Conservation (phyloP, 1,139 yeast species). For the Kluyveromyces marxianus region DNA sequence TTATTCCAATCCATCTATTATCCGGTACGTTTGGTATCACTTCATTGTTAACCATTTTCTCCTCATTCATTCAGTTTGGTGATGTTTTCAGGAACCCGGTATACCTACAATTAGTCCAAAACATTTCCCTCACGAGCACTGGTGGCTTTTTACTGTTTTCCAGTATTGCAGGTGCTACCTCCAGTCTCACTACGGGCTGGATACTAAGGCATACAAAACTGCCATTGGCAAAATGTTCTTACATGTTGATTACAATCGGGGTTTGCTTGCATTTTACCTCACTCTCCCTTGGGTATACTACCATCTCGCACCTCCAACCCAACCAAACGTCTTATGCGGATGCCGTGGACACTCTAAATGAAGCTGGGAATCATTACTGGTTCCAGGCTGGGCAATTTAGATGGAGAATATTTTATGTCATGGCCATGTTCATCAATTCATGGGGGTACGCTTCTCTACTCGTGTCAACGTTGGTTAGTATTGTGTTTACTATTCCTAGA, state of each 20-base stretch:
- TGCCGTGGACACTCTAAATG: constrained; percentile 4
- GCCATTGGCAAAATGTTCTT: constrained; percentile 25
- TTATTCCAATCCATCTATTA: constrained; percentile 26
- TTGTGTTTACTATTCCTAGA: constrained; percentile 28
- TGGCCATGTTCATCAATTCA: constrained; percentile 17
- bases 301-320: constrained; percentile 20
- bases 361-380: constrained; percentile 2
- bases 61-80: constrained; percentile 29
- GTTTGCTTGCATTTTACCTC: constrained; percentile 21
- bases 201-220: constrained; percentile 29
- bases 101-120: constrained; percentile 45
- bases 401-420: constrained; percentile 25
- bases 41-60: constrained; percentile 23
- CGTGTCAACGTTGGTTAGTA: constrained; percentile 29
- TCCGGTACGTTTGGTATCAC: constrained; percentile 26
- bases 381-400: constrained; percentile 10
- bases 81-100: constrained; percentile 47
- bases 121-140: constrained; percentile 41
- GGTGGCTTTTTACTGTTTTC: constrained; percentile 46
- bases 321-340: constrained; percentile 4
- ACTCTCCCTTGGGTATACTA: constrained; percentile 13
- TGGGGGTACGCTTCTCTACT: constrained; percentile 27
- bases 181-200: constrained; percentile 55
- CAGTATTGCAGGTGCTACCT: constrained; percentile 43
- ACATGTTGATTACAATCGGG: constrained; percentile 18